A percentile compares a stretch with the other conserved stretches of the same genome.
phyloP scores from a whole-genome alignment of 2,329 filamentous ascomycete species.

The Clonostachys rosea region DNA sequence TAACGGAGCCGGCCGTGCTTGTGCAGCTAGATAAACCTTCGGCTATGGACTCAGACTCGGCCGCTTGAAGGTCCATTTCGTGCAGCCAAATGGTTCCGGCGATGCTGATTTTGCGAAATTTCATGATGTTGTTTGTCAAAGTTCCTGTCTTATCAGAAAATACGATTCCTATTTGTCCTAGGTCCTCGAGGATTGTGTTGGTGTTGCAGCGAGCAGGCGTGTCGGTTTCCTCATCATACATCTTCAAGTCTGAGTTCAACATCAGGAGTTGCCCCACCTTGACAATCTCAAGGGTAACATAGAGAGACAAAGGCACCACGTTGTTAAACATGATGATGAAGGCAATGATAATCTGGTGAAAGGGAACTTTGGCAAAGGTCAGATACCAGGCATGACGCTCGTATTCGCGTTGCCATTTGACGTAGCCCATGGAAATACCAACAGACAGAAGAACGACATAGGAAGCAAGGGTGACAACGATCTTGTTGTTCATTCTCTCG shows the following conservation, averaged over 20 bases:
- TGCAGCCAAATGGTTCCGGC: conserved; percentile 88
- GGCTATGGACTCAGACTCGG: conserved; percentile 10
- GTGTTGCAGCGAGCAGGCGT: conserved; percentile 88
- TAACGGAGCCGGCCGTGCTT: conserved; percentile 15
- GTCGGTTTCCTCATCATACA: conserved; percentile 83
- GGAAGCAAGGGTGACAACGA: conserved; percentile 75
- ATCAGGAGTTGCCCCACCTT: conserved; percentile 77
- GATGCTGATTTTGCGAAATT: conserved; percentile 87
- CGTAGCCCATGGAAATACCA: conserved; percentile 78
- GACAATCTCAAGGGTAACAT: conserved; percentile 84
- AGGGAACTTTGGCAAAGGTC: conserved; percentile 62
- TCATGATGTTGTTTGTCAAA: conserved; percentile 92
- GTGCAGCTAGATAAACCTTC: conserved; percentile 10
- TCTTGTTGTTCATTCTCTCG: conserved; percentile 71
- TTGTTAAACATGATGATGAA: conserved; percentile 98
- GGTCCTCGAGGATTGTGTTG: conserved; percentile 90
- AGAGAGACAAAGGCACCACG: conserved; percentile 85
- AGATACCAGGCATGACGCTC: conserved; percentile 77
- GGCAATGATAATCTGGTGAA: conserved; percentile 78
- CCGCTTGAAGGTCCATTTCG: conserved; percentile 59
- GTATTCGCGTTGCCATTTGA: conserved; percentile 65
- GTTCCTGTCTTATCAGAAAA: conserved; percentile 96
- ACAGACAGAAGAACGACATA: conserved; percentile 77
- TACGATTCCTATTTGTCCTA: conserved; percentile 84
- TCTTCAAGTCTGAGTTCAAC: conserved; percentile 75